These are phyloP conservation scores for Clitopilus hobsonii DNA, from an alignment of 768 basidiomycete genomes.

Conservation along the genomic window DNA sequence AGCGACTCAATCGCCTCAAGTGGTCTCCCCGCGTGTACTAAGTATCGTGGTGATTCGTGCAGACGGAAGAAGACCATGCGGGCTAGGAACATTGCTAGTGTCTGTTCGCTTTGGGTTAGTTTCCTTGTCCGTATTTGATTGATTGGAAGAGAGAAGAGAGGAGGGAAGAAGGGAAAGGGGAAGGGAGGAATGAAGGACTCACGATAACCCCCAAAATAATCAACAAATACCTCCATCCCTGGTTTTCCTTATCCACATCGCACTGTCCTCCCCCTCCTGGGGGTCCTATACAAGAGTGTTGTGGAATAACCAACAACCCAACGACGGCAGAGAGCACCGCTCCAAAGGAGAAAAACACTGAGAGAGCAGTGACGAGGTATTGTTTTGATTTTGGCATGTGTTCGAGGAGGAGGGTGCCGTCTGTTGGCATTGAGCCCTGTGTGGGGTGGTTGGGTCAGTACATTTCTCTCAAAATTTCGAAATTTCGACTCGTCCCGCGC, in stretches of 20 bases:
- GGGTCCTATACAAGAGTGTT: conserved; percentile 68
- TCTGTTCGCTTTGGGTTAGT: too few species aligned
- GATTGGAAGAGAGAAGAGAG: too few species aligned
- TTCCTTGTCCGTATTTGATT: too few species aligned
- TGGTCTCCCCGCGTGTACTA: conserved; percentile 83
- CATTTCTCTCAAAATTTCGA: neutral
- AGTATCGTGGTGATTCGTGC: conserved; percentile 91
- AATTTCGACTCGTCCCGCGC: too few species aligned
- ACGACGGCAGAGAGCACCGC: conserved; percentile 82
- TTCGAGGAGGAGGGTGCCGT: conserved; percentile 88
- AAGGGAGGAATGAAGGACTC: too few species aligned
- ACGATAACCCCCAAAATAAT: conserved; percentile 77
- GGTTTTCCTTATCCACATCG: conserved; percentile 63
- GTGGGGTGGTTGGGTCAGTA: neutral
- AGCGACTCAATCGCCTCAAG: conserved; percentile 82
- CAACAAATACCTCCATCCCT: conserved; percentile 89
- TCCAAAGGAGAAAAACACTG: conserved; percentile 94
- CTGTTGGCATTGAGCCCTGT: conserved; percentile 94
- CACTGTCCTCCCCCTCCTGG: too few species aligned
- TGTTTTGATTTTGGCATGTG: conserved; percentile 91
- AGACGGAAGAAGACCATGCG: conserved; percentile 89
- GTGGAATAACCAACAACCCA: conserved; percentile 75
- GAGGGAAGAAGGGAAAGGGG: too few species aligned
- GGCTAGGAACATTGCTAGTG: conserved; percentile 78
- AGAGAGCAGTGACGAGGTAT: conserved; percentile 87